Base-by-base conservation (phyloP, 2,329 filamentous ascomycete species). In the Parascedosporium putredinis region DNA sequence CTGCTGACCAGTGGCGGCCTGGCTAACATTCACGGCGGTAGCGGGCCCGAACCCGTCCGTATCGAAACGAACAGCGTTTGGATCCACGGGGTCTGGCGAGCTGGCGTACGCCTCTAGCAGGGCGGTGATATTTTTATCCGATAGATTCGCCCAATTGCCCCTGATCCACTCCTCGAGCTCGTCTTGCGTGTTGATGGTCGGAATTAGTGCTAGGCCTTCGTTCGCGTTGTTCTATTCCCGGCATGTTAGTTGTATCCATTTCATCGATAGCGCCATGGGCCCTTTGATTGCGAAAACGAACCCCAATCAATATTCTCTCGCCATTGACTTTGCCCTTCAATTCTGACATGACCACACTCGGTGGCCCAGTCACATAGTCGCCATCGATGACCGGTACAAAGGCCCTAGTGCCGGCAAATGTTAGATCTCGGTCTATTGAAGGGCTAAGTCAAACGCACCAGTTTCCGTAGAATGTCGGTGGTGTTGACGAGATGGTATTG, bases 1-100 rank as follows among this genome's bases (percentile, higher is more conserved):
- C 53, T 79, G 76, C 56, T 76, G 74, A 22, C 76, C 76, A 2
- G 68, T 71, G 2, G 65, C 74, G 24, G 67, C 66, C 27, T 66
- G 64, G 18, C 70, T 74, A 38, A 74, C 66, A 31, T 73, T 74
- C 14, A 78, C 61, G 1, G 76, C 74, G 3, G 68, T 78, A 1
- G 67, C 64, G 2, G 64, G 60, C 4, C 52, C 53, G 33, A 63
- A 54, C 7, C 68, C 68, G 18, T 61, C 53, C 0, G 68, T 69
- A 36, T 70, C 64, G 47, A 60, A 70, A 20, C 61, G 57, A 5
- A 63, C 57, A 12, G 45, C 55, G 4, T 59, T 49, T 5, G 55
- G 38, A 45, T 59, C 57, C 0, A 58, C 57, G 4, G 59, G 52
- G 4, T 51, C 50, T 47, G 55, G 51, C n/a, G 51, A 27, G 31